Evolutionary conservation across 2,329 filamentous ascomycete species (phyloP), one percentile per base, ranked within the genome.

Genomic region (Pochonia chlamydosporia): DNA sequence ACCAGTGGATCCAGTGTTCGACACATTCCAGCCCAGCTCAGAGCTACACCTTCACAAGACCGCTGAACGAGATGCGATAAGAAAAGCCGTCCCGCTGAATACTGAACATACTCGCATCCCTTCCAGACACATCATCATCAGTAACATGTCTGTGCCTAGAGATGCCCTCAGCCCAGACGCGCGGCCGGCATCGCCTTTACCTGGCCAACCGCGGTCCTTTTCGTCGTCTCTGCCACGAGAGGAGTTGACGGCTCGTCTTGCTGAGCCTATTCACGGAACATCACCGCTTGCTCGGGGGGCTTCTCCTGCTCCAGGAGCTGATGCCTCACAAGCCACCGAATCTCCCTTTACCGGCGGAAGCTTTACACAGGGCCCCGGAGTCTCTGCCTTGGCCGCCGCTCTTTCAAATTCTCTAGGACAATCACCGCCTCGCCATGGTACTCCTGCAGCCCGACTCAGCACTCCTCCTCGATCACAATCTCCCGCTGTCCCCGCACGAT

Each of bases 331-430:
- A 49, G 73, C 71, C 18, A 69, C 64, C 45, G 66, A 81, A 48
- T 76, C 82, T 33, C 84, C 87, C 31, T 75, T 95, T 31, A 74
- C 84, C 8, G 84, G 80, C 49, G 76, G 78, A 45, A 80, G 73
- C 53, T 78, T 81, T 43, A 68, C 81, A 7, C 80, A 84, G 6
- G 89, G 89, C 1, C 90, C 89, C 6, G 89, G 89, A 21, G 81
- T 90, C 42, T 96, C 92, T 23, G 91, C 90, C 51, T 79, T 97
- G 46, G 90, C 92, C 30, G 87, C 88, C 23, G 92, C 89, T n/a
- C 72, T 96, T 53, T 87, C 87, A 50, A 83, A 85, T 56, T 87
- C 84, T 10, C 70, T 86, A 31, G 85, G 84, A 52, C 78, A 79
- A 42, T 83, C 83, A 23, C 85, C 87, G 16, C 82, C 85, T 33